phyloP scores from a whole-genome alignment of 2,329 filamentous ascomycete species.

The Penicillium palitans region DNA sequence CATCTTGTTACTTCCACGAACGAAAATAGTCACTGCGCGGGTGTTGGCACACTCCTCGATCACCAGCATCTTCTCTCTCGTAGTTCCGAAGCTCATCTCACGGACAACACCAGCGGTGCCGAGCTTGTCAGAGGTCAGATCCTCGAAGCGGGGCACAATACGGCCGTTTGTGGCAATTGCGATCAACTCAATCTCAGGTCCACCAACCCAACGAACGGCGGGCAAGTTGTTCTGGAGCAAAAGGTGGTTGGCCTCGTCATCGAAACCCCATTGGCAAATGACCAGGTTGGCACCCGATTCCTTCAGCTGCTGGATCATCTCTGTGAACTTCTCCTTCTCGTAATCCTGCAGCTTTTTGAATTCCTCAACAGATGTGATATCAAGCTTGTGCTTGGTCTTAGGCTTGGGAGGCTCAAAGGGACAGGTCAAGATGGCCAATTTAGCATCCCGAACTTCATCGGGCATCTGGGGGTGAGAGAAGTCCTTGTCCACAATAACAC shows the following conservation, averaged over 20 bases:
- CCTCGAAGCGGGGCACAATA: conserved; percentile 96
- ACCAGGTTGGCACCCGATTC: conserved; percentile 94
- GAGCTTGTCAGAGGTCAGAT: conserved; percentile 86
- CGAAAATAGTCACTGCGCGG: conserved; percentile 91
- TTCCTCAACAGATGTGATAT: conserved; percentile 95
- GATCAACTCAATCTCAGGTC: conserved; percentile 96
- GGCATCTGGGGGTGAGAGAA: conserved; percentile 99
- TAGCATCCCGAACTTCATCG: conserved; percentile 88
- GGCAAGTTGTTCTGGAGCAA: conserved; percentile 94
- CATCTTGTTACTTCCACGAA: conserved; percentile 99
- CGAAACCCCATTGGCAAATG: conserved; percentile 99
- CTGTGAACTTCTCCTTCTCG: conserved; percentile 91
- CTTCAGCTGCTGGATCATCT: conserved; percentile 99
- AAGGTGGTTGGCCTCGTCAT: conserved; percentile 97
- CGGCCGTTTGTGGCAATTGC: conserved; percentile 97
- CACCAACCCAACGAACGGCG: conserved; percentile 95
- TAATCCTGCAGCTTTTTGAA: conserved; percentile 98
- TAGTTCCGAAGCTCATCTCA: conserved; percentile 96
- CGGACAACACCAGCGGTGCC: conserved; percentile 85
- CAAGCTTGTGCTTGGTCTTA: conserved; percentile 99
- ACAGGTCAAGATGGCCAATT: conserved; percentile 95
- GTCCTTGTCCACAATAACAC: conserved; percentile 98
- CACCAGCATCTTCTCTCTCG: conserved; percentile 98
- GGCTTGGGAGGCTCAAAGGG: conserved; percentile 98
- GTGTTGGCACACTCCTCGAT: conserved; percentile 99